These are phyloP conservation scores for Breviolum minutum DNA, from an alignment of 73 alveolate genomes.

Conservation along the genomic window DNA sequence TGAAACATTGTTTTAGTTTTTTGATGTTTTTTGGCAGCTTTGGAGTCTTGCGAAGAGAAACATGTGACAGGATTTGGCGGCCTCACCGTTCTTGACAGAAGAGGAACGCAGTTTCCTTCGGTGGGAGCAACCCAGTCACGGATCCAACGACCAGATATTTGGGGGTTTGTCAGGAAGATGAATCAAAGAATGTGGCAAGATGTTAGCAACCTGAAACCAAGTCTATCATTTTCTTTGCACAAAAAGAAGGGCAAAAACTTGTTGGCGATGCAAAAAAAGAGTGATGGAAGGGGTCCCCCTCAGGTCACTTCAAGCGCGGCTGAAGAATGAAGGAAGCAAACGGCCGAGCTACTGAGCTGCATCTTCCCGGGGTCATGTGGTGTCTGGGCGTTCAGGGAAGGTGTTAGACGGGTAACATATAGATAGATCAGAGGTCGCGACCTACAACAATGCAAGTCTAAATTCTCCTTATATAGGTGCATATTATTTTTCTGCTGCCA, in stretches of 20 bases:
- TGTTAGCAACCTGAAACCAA: not conserved
- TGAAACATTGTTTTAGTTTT: no score
- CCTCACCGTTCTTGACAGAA: conserved; percentile 16
- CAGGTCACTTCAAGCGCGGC: conserved; percentile 54
- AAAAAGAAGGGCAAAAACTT: no score
- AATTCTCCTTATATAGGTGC: no score
- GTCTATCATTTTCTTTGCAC: not conserved
- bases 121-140: not conserved
- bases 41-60: no score
- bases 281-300: not conserved
- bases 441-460: no score
- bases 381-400: no score
- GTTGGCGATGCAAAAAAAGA: no score
- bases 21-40: no score
- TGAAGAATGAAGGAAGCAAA: conserved; percentile 12
- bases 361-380: no score
- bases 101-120: conserved; percentile 35
- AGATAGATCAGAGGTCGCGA: no score
- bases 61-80: conserved; percentile 4
- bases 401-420: no score
- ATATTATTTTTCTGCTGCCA: no score
- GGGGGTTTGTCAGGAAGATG: not conserved
- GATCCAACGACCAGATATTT: not conserved
- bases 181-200: not conserved
- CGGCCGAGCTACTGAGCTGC: not conserved